Base-by-base conservation (phyloP, 768 basidiomycete genomes). In the Lactarius tabidus region DNA sequence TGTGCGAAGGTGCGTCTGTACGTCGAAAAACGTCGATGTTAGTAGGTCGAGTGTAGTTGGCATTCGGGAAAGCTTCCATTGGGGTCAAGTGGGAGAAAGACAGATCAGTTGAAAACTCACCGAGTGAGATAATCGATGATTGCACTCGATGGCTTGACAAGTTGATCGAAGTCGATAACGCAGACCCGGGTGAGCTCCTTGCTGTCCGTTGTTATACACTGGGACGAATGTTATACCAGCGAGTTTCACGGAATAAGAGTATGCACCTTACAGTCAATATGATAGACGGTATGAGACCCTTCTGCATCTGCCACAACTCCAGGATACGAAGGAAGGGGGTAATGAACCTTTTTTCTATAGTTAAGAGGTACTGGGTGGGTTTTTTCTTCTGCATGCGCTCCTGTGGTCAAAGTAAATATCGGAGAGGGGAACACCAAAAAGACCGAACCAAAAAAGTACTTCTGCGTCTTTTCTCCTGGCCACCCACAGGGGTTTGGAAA, bases 401-500 rank as follows among this genome's bases (percentile, higher is more conserved):
- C 48, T 28, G 2, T 2, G 6, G 48, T 26, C 2, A 6, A 26
- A 2, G 48, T 51, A 6, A 26, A 15, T 14, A 26, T 26, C 14
- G 7, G 45, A 26, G 5, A 12, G 28, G 4, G 15, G 15, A 35
- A 33, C 33, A 51, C 12, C n/a, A 2, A 51, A 33, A n/a, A n/a
- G 26, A 51, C 14, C 26, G 26, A 51, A 51, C 48, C 48, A 10
- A 75, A 75, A 20, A 79, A 70, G 4, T 80, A 75, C 64, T 80
- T 78, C 66, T 74, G 33, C 33, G 9, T 70, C 82, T 81, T 78
- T 89, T 90, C 75, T 96, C 94, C 61, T 89, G 86, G 0, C 83
- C 82, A 5, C 86, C 90, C 12, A 97, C 79, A 2, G 93, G 94
- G 0, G 84, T 82, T 55, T 87, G 88, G 75, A 89, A 72, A 98